Percentiles rank a stretch among this genome's conserved stretches.
Evolutionary conservation across 2,329 filamentous ascomycete genomes (phyloP).

Genomic region (Zasmidium angulare): DNA sequence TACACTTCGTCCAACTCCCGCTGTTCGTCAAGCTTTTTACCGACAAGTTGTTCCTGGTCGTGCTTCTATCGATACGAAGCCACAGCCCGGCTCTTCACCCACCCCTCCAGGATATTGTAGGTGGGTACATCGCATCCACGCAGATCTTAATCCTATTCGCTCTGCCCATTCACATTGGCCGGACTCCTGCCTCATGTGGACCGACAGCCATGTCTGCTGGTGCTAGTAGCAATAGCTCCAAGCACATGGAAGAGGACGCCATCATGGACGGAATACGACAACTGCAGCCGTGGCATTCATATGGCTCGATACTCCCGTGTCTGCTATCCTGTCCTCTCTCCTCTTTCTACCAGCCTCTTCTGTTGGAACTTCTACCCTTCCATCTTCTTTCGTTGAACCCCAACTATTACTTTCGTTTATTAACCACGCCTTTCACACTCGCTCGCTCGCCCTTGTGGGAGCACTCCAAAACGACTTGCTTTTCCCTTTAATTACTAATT

Average conservation of each 20-base stretch:
- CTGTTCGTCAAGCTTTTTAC: background rate
- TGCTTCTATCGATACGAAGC: conserved; percentile 1
- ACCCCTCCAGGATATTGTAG: too few relatives aligned
- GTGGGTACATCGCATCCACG: conserved; percentile 4
- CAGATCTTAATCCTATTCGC: background rate
- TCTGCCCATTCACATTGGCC: background rate
- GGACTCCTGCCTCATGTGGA: background rate
- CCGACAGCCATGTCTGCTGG: background rate
- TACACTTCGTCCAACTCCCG: background rate
- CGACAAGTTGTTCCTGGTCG: background rate
- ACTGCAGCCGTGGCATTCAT: background rate
- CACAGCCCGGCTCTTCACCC: background rate
- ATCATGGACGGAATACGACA: background rate
- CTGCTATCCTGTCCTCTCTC: background rate
- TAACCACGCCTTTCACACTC: background rate
- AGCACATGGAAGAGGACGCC: background rate
- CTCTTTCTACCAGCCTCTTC: background rate
- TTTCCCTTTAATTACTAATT: conserved; percentile 14
- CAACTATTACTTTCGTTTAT: background rate
- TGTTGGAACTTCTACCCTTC: background rate
- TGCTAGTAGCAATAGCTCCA: background rate
- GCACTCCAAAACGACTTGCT: conserved; percentile 1
- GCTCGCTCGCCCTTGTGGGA: background rate
- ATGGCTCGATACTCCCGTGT: background rate
- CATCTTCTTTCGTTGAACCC: conserved; percentile 1